phyloP scores from a whole-genome alignment of 73 alveolate genomes.

The Paramecium bursaria region DNA sequence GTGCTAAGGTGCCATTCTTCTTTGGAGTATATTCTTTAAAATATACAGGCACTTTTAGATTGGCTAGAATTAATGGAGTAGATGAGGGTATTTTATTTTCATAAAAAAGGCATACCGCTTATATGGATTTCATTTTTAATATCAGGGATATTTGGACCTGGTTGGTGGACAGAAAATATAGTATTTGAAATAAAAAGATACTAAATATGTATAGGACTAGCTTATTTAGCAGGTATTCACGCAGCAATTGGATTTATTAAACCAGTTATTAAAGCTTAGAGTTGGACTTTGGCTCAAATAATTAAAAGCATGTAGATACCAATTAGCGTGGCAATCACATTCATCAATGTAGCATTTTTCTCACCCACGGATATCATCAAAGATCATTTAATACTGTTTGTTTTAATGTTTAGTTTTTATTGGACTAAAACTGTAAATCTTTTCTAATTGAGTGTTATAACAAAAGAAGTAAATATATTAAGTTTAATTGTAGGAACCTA shows the following conservation, averaged over 20 bases:
- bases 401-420: not conserved
- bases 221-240: not conserved
- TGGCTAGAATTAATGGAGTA: conserved; percentile 63
- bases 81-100: too few relatives aligned
- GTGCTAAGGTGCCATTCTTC: conserved; percentile 43
- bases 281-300: conserved; percentile 15
- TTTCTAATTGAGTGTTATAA: conserved; percentile 30
- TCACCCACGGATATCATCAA: conserved; percentile 6
- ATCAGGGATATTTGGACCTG: conserved; percentile 20
- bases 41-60: conserved; percentile 52
- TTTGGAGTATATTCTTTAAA: conserved; percentile 60
- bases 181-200: not conserved
- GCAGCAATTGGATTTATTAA: conserved; percentile 15
- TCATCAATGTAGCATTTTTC: not conserved
- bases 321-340: conserved; percentile 3
- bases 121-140: conserved; percentile 26
- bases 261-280: conserved; percentile 7
- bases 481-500: not conserved
- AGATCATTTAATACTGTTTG: not conserved
- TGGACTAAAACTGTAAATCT: conserved; percentile 35
- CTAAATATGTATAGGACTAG: not conserved
- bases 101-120: too few relatives aligned
- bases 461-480: conserved; percentile 57
- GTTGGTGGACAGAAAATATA: conserved; percentile 29
- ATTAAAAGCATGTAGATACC: conserved; percentile 7